Evolutionary conservation across 495 filamentous ascomycete species (phyloP).

Genomic region (Paragyromitra xinjiangensis): DNA sequence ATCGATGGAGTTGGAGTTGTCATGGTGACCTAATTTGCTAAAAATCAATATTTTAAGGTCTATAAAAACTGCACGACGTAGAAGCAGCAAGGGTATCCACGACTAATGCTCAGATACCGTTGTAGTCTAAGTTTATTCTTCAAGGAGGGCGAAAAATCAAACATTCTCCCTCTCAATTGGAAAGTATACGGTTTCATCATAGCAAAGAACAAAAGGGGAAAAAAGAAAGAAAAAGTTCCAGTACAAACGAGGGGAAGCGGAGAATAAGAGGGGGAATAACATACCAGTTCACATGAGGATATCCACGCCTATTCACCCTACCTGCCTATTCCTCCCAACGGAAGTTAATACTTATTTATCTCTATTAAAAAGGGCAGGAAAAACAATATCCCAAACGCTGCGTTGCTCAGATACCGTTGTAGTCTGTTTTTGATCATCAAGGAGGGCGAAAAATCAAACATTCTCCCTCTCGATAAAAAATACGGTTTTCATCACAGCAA

Average conservation of each 20-base stretch:
- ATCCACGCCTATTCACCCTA: slow-evolving; percentile 60
- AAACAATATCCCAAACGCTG: slow-evolving; percentile 53
- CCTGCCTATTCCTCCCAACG: slow-evolving; percentile 24
- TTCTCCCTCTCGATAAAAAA: slow-evolving; percentile 68
- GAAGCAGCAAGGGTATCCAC: slow-evolving; percentile 47
- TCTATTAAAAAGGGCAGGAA: background rate
- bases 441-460: slow-evolving; percentile 78
- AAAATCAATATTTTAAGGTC: slow-evolving; percentile 22
- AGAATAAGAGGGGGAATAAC: slow-evolving; percentile 36
- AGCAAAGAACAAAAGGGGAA: slow-evolving; percentile 41
- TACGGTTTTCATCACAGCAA: slow-evolving; percentile 68
- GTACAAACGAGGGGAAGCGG: no score
- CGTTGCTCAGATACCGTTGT: slow-evolving; percentile 98
- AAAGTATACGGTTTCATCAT: slow-evolving; percentile 68
- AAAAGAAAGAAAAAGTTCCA: background rate
- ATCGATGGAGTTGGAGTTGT: slow-evolving; percentile 35
- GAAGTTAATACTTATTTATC: slow-evolving; percentile 49
- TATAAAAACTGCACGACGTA: background rate
- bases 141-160: slow-evolving; percentile 80
- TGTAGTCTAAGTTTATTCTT: slow-evolving; percentile 88
- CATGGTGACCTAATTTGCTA: slow-evolving; percentile 34
- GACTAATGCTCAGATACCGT: slow-evolving; percentile 91
- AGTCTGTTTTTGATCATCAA: slow-evolving; percentile 86
- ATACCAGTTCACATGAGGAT: slow-evolving; percentile 60
- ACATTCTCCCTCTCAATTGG: slow-evolving; percentile 69